These are phyloP conservation scores for Fonsecaea pugnacius DNA, from an alignment of 2,329 filamentous ascomycete species.

Conservation along the genomic window DNA sequence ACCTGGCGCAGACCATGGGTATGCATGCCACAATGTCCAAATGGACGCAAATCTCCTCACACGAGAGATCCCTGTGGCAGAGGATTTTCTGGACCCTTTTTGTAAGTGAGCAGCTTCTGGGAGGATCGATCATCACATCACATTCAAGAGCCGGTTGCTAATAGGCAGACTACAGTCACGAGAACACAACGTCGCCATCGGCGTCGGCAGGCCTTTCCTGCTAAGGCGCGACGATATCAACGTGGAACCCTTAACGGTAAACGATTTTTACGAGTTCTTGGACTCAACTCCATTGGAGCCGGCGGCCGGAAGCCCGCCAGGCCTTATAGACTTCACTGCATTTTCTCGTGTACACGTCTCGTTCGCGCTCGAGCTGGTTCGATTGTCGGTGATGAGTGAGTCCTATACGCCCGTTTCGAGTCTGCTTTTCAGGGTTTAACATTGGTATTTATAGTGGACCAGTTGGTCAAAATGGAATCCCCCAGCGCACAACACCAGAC, in stretches of 20 bases:
- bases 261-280: background rate
- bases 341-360: background rate
- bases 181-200: background rate
- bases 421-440: no score
- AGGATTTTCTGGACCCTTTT: constrained; percentile 7
- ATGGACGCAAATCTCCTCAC: background rate
- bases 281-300: no score
- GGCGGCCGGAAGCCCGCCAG: no score
- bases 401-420: background rate
- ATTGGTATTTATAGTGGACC: no score
- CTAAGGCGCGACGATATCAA: background rate
- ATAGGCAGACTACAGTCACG: background rate
- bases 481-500: no score
- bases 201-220: background rate
- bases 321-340: background rate
- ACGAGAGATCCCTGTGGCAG: constrained; percentile 7
- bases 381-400: background rate
- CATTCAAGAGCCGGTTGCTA: no score
- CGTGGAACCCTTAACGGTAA: background rate
- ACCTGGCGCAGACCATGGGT: constrained; percentile 4
- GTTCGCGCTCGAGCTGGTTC: background rate
- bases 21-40: background rate
- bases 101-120: background rate
- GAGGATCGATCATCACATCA: no score
- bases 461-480: no score